Base-by-base conservation (phyloP, 805 yeast species). In the Suhomyces emberorum region DNA sequence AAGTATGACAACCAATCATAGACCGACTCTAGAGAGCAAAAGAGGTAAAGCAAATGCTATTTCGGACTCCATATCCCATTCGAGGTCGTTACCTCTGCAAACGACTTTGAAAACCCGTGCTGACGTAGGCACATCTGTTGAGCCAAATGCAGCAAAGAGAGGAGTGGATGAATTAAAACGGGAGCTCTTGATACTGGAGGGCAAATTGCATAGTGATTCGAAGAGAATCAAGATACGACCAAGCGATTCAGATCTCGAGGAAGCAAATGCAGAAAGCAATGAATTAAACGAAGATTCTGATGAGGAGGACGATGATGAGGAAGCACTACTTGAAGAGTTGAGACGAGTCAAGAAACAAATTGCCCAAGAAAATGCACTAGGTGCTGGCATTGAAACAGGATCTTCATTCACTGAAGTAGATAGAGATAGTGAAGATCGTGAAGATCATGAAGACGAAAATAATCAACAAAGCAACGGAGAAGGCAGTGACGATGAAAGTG, bases 11-110 rank as follows among this genome's bases (percentile, higher is more conserved):
- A 61, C 70, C 6, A 67, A 67, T 41, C 71, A 67, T 41, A 51
- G 71, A 32, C 72, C 72, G 7, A 63, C 70, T 4, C 49, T 67
- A 23, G 72, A 67, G 38, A 61, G 65, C 31, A 67, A 67, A 41
- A 47, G 61, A 28, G 72, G 72, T 4, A 58, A 61, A 38, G 54
- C 46, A 15, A 41, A 51, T 12, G 37, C 43, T 1, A 63, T 65
- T n/a, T 43, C 42, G 8, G 60, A 64, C 39, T 47, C 63, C 27
- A 65, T 66, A n/a, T 46, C 51, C 7, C 72, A 66, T 46, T 43
- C 69, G 1, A 48, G 71, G 24, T 42, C 55, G 1, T 44, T 54
- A 15, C 55, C 60, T 2, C 65, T 57, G 24, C 70, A 65, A 35
- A 51, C 59, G 3, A 35, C 37, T 11, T 42, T 66, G 35, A 66